Evolutionary conservation across 1,284 basidiomycete species (phyloP), one percentile per base, ranked within the genome.

Genomic region (Malassezia caprae): DNA sequence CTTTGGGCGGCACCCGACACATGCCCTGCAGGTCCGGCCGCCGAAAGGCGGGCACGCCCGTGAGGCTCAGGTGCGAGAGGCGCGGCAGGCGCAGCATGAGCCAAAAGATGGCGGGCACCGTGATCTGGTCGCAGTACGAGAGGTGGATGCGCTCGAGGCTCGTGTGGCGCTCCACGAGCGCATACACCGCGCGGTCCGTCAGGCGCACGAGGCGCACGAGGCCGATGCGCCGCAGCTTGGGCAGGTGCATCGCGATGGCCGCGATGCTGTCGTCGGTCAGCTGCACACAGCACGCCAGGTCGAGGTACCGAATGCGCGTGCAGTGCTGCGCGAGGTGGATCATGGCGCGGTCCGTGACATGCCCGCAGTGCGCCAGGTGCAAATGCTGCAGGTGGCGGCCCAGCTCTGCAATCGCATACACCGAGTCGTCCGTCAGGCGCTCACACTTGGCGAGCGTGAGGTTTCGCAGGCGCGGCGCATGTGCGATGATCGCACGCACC

Each of bases 71-170:
- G 76, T 99, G 94, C 3, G 89, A 96, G 32, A 99, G 79, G 61
- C 88, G 87, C 62, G 83, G 82, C 17, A 98, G 80, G 65, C 86
- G 83, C 73, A 88, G 85, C 45, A 98, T 80, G 34, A 98, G 81
- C 76, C 86, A 89, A 65, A 93, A 87, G 48, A 98, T 83, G 12
- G 90, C 90, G 74, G 85, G 82, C 59, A 96, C 87, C 4, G 86
- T 84, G 58, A 99, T 86, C 66, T 94, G 88, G 69, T 96, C 89
- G 76, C 94, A 99, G 75, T 96, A 98, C 1, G 90, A 94, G 23
- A 99, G 79, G 75, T 99, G 94, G 28, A 99, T 89, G 31, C 94
- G 84, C 72, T 99, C 94, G 21, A 98, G 80, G 27, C 68, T 72
- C 2, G 88, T 88, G 34, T 83, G 81, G 63, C 79, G 75, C 40